Base-by-base conservation (phyloP, 441 rosid genomes). In the Rhodomyrtus psidioides region DNA sequence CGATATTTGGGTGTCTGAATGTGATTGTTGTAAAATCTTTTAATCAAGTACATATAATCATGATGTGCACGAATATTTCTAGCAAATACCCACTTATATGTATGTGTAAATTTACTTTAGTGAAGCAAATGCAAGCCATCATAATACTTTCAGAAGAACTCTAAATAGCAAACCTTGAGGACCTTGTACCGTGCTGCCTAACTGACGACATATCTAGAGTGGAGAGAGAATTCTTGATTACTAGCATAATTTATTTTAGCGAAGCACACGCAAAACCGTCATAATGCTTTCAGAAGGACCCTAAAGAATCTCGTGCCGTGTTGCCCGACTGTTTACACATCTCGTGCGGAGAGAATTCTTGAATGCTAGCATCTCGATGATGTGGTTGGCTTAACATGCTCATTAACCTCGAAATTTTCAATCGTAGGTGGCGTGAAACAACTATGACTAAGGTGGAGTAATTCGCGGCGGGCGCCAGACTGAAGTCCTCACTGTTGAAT, bases 341-440 rank as follows among this genome's bases (percentile, higher is more conserved):
- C 46, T 34, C 2, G 0, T 34, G 8, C 34, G 46, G 1, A 65
- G 26, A 34, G 2, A 65, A 19, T 19, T 65, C 14, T 65, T 65
- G 8, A 34, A 10, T 34, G 6, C 2, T 34, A 4, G 2, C 15
- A 6, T 34, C 6, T 9, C 34, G n/a, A 30, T 62, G 0, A 49
- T 12, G 53, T 10, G 3, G 4, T 65, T 39, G n/a, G 2, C 49
- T 70, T 2, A 0, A 70, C 2, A 70, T 8, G 9, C 79, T 21
- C 0, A 0, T 9, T 39, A 21, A 2, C 12, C 24, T 39, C 7
- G 49, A 12, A 10, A 7, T 34, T 65, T 34, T 0, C 8, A 23
- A 65, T 19, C 9, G 46, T 0, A 9, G 26, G 6, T 17, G 6
- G 6, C 4, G 12, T 21, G 39, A 17, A 62, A 30, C 17, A 17